Conservation (phyloP, 2,329 filamentous ascomycete genomes). For the Sarocladium oryzae region DNA sequence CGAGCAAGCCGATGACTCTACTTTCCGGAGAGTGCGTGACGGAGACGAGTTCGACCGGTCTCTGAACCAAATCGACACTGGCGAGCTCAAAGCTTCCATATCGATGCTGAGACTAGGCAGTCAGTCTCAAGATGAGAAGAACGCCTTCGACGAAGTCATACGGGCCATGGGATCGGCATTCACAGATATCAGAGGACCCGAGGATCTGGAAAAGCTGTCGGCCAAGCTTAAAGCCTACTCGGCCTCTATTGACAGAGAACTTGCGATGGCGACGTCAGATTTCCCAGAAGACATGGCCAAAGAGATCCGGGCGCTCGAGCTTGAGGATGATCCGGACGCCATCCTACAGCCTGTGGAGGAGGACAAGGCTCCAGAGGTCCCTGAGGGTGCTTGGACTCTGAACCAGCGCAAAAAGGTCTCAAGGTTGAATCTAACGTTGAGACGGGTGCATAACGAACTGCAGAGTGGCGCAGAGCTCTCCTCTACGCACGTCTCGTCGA, state of each 20-base stretch:
- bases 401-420: constrained; percentile 32
- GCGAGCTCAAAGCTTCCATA: constrained; percentile 29
- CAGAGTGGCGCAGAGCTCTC: constrained; percentile 21
- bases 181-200: constrained; percentile 23
- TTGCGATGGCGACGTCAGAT: constrained; percentile 19
- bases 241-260: constrained; percentile 27
- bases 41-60: constrained; percentile 35
- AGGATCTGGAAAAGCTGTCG: constrained; percentile 29
- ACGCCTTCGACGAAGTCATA: constrained; percentile 29
- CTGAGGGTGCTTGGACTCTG: constrained; percentile 28
- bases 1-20: constrained; percentile 33
- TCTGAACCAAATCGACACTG: constrained; percentile 28
- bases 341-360: background rate
- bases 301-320: constrained; percentile 22
- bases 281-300: constrained; percentile 23
- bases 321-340: constrained; percentile 17
- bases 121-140: constrained; percentile 25
- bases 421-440: constrained; percentile 28
- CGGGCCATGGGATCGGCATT: constrained; percentile 24
- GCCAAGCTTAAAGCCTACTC: constrained; percentile 28
- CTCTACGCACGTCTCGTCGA: constrained; percentile 29
- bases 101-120: constrained; percentile 32
- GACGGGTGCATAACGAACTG: constrained; percentile 21
- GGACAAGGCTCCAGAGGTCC: constrained; percentile 26
- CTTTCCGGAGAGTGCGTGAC: constrained; percentile 29